Percentiles rank a stretch among this genome's conserved stretches.
These are phyloP conservation scores for Fraxinus albicans DNA, from an alignment of 305 asterid species.

Conservation along the genomic window DNA sequence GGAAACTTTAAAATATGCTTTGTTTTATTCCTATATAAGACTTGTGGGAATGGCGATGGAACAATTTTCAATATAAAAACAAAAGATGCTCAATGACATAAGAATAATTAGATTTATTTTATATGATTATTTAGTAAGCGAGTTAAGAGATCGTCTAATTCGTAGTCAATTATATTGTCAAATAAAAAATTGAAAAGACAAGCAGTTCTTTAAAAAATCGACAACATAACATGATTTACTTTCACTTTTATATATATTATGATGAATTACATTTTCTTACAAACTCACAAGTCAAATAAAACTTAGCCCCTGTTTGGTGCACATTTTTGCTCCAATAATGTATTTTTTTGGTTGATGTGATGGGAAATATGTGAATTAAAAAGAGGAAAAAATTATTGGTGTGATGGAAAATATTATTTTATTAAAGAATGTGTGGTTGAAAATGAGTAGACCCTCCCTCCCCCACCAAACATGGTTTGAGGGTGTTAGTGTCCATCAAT, in stretches of 20 bases:
- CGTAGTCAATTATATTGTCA: not conserved
- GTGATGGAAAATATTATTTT: too few species aligned
- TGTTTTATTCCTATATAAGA: not conserved
- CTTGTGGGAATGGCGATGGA: not conserved
- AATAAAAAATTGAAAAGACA: not conserved
- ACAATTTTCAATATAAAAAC: not conserved
- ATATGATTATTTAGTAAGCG: not conserved
- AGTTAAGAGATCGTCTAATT: not conserved
- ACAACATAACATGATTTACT: not conserved
- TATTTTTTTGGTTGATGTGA: too few species aligned
- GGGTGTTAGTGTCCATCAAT: slow-evolving; percentile 10
- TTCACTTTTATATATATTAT: not conserved
- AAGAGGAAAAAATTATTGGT: too few species aligned
- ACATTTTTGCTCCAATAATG: too few species aligned
- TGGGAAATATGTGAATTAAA: too few species aligned
- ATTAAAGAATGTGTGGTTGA: too few species aligned
- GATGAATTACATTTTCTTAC: not conserved
- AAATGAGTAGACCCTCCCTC: too few species aligned
- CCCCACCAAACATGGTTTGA: slow-evolving; percentile 25
- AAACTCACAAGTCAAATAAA: not conserved
- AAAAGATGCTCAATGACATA: not conserved
- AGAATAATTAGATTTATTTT: not conserved
- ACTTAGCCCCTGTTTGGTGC: not conserved
- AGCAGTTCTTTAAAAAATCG: not conserved
- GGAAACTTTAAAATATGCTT: not conserved